Evolutionary conservation across 106 monocot genomes (phyloP), one percentile per base, ranked within the genome.

Genomic region (Narthecium ossifragum): DNA sequence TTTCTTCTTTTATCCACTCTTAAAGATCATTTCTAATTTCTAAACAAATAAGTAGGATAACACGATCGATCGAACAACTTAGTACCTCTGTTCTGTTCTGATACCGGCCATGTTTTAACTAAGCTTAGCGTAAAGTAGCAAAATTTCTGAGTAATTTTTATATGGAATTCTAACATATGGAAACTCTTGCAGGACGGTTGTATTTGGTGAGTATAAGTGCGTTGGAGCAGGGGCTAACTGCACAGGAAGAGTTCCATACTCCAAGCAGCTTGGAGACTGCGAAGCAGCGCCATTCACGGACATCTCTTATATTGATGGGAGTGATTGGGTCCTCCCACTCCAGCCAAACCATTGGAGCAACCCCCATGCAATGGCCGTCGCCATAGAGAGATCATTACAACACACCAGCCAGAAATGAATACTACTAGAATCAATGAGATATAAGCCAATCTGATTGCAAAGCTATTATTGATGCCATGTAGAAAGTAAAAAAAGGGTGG

Each of bases 261-360:
- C 74, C 1, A 73, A 63, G 73, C 69, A 70, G 39, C 46, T 74
- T 60, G 52, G 55, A 12, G 34, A 70, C 10, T 46, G 66, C 36
- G 57, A 78, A 23, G 82, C 82, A 25, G 73, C 57, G 25, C n/a
- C 59, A 2, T 83, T 74, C 67, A 66, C 74, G 66, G 70, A 73
- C 57, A 61, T 83, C 17, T 69, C 82, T 4, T 83, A 62, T 46
- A 61, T 83, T 15, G 73, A 82, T 62, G 82, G 73, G 8, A 61
- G 25, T 12, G 29, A 71, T 0, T 81, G 80, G 80, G 47, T 65
- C 10, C 32, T 74, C 20, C 69, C 79, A 18, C 61, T n/a, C 26
- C 27, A 1, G 8, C 48, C 45, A 3, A 43, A 13, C 5, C 23
- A 30, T 3, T 55, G 68, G 75, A 10, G n/a, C 12, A 75, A 57